These are phyloP conservation scores for Maudiozyma barnettii DNA, from an alignment of 805 yeast species.

Conservation along the genomic window DNA sequence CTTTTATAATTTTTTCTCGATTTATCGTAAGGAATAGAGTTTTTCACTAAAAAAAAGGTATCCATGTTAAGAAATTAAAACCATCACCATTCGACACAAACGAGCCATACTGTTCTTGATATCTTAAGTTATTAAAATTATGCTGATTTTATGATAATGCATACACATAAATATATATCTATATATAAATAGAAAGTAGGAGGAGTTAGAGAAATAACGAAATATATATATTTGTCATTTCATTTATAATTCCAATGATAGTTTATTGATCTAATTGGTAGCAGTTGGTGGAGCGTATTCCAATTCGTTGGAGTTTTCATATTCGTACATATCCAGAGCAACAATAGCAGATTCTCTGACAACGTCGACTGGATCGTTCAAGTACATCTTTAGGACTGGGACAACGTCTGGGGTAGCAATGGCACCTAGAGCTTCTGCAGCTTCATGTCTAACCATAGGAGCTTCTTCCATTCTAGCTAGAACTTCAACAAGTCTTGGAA, in stretches of 20 bases:
- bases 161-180: background rate
- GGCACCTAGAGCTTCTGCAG: constrained; percentile 96
- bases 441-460: constrained; percentile 99
- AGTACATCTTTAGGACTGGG: constrained; percentile 72
- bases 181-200: background rate
- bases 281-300: constrained; percentile 46
- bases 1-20: no score
- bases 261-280: background rate
- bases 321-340: constrained; percentile 96
- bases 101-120: no score
- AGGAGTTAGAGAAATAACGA: background rate
- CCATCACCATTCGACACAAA: no score
- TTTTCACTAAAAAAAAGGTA: no score
- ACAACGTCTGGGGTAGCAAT: constrained; percentile 94
- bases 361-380: constrained; percentile 75
- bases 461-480: constrained; percentile 73
- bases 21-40: no score
- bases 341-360: constrained; percentile 96
- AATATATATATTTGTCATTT: no score
- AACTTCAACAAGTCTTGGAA: constrained; percentile 77
- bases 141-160: no score
- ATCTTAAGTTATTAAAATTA: no score
- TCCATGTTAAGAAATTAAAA: no score
- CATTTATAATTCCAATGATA: no score
- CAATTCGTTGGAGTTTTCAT: constrained; percentile 74